Evolutionary conservation across 2,329 filamentous ascomycete species (phyloP).

Genomic region (Aspergillus nomiae): DNA sequence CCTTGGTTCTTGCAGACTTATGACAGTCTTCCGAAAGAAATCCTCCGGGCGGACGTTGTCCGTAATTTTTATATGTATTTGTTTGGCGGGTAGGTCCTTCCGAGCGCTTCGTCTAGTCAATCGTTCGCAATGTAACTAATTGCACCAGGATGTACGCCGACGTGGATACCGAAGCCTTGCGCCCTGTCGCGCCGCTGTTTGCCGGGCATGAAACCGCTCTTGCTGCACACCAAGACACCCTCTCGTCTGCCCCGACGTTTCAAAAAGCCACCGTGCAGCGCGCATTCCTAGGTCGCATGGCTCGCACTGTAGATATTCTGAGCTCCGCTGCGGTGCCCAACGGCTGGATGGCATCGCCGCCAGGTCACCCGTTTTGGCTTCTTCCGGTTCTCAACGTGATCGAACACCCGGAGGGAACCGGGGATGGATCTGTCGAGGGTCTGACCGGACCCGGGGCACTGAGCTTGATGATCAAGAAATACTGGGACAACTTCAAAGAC

Average conservation of each 20-base stretch:
- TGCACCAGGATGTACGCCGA: slow-evolving; percentile 22
- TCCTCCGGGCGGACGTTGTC: slow-evolving; percentile 21
- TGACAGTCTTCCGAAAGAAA: slow-evolving; percentile 19
- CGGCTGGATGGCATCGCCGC: slow-evolving; percentile 25
- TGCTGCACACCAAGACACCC: slow-evolving; percentile 6
- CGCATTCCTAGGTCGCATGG: slow-evolving; percentile 24
- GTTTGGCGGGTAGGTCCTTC: slow-evolving; percentile 20
- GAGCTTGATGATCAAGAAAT: slow-evolving; percentile 16
- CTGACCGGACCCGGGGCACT: slow-evolving; percentile 21
- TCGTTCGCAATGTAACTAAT: background rate
- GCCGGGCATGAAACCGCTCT: slow-evolving; percentile 15
- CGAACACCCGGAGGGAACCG: slow-evolving; percentile 20
- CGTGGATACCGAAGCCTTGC: slow-evolving; percentile 25
- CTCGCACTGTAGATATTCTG: slow-evolving; percentile 15
- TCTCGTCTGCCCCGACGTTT: background rate
- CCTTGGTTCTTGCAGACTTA: slow-evolving; percentile 24
- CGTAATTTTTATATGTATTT: slow-evolving; percentile 25
- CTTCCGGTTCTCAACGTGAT: slow-evolving; percentile 20
- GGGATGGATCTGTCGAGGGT: slow-evolving; percentile 22
- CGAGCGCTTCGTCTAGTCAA: background rate
- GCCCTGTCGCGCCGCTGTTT: slow-evolving; percentile 18
- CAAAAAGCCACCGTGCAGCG: slow-evolving; percentile 8
- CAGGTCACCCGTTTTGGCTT: slow-evolving; percentile 25
- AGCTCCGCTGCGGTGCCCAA: slow-evolving; percentile 21
- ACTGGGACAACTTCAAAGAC: slow-evolving; percentile 8